Base-by-base conservation (phyloP, 441 rosid genomes). In the Raphanus hybrid region DNA sequence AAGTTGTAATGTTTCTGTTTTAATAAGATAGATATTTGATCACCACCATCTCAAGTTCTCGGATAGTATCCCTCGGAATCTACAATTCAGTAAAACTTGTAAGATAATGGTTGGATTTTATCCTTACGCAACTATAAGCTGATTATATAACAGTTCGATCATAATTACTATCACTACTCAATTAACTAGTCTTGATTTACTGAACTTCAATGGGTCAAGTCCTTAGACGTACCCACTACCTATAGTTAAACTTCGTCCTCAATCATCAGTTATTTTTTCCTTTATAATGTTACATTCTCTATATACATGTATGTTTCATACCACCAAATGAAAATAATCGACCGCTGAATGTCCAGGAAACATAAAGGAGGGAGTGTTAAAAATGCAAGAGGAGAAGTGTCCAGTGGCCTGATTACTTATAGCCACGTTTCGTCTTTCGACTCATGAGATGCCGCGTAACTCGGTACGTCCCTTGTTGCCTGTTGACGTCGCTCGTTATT, bases 401-500 rank as follows among this genome's bases (percentile, higher is more conserved):
- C 34, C 34, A 29, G 34, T 29, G 34, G 34, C 34, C 34, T 29
- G 34, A 29, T 29, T 4, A 3, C 34, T 29, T 29, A 5, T 29
- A 29, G 34, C 34, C 34, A 5, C 34, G 34, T 29, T 3, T 29
- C 34, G 26, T 29, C 4, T 3, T 29, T 29, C 34, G 0, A 29
- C 0, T 4, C 34, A 29, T 29, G 34, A 29, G 34, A 29, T 29
- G 34, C 34, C 34, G 64, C 74, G 52, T 67, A 73, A 61, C 70
- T 73, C 5, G 70, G 52, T 2, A 29, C 14, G 15, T 45, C 59
- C 8, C 8, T 71, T n/a, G 62, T 45, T 70, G 69, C 54, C 16
- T 67, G 59, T 34, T 77, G 71, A 64, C 75, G 71, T 70, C 66
- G 68, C 52, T 71, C 45, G 52, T 48, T 64, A 43, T 14, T 72